Evolutionary conservation across 768 basidiomycete genomes (phyloP).

Genomic region (Cystobasidium onofrii): DNA sequence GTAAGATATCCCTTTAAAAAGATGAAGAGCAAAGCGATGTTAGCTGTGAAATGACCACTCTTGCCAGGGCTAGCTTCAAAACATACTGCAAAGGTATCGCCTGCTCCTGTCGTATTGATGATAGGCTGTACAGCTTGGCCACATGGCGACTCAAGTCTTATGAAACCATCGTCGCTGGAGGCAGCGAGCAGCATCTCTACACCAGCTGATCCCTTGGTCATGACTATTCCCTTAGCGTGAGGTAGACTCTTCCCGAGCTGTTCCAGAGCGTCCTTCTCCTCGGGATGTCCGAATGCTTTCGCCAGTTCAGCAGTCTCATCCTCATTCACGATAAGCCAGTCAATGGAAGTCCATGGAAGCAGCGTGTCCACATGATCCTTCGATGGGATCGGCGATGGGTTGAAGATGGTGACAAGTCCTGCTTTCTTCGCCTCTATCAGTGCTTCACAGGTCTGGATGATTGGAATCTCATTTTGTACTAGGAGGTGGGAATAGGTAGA

Average conservation of each 20-base stretch:
- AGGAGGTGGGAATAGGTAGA: conserved; percentile 45
- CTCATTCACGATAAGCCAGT: conserved; percentile 49
- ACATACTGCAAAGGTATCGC: conserved; percentile 43
- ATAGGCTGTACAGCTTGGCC: conserved; percentile 8
- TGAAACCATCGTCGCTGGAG: not conserved
- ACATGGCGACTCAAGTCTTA: not conserved
- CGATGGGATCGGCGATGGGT: conserved; percentile 49
- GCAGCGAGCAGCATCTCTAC: not conserved
- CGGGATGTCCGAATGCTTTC: not conserved
- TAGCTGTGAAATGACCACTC: not conserved
- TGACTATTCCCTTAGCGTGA: conserved; percentile 22
- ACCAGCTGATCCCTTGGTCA: conserved; percentile 29
- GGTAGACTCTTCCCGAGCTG: not conserved
- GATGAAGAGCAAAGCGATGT: not conserved
- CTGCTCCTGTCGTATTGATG: conserved; percentile 41
- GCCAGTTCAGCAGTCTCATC: conserved; percentile 45
- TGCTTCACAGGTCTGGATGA: conserved; percentile 42
- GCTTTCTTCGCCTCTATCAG: conserved; percentile 36
- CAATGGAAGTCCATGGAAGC: conserved; percentile 45
- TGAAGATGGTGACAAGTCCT: conserved; percentile 45
- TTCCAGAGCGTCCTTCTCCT: not conserved
- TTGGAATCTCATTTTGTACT: conserved; percentile 50
- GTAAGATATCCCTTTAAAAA: conserved; percentile 35
- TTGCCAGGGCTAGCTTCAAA: too few species aligned
- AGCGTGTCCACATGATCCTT: conserved; percentile 37